Conservation (phyloP, 176 grass and related monocot species). For the Guadua angustifolia region DNA sequence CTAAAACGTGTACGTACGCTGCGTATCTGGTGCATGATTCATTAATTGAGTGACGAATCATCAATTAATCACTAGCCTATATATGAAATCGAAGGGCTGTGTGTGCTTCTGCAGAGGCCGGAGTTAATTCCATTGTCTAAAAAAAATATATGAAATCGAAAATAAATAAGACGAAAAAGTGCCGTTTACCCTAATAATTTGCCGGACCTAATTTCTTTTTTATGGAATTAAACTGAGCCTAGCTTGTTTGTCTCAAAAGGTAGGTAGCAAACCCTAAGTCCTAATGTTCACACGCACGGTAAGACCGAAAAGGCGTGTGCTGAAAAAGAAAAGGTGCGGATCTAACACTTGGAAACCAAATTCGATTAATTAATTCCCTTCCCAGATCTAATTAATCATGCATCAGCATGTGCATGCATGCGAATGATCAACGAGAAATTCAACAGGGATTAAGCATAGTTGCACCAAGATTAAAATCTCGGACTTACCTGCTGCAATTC, state of each 20-base stretch:
- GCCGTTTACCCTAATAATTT: not conserved
- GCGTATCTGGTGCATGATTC: not conserved
- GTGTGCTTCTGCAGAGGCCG: too few species aligned
- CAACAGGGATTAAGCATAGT: not conserved
- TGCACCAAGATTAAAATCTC: not conserved
- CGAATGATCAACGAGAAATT: not conserved
- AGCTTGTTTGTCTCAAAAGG: constrained; percentile 4
- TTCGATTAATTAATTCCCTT: not conserved
- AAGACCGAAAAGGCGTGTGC: not conserved
- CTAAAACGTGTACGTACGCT: not conserved
- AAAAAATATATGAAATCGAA: not conserved
- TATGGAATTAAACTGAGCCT: not conserved
- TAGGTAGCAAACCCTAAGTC: constrained; percentile 25
- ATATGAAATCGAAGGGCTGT: not conserved
- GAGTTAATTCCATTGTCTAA: too few species aligned
- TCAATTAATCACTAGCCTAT: not conserved
- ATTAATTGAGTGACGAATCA: not conserved
- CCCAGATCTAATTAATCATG: not conserved
- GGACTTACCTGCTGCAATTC: constrained; percentile 47
- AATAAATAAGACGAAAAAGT: not conserved
- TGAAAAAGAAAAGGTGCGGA: not conserved
- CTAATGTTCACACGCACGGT: constrained; percentile 25
- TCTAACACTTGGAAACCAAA: not conserved
- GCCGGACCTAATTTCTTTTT: not conserved
- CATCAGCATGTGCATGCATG: not conserved